Evolutionary conservation across 2,329 filamentous ascomycete species (phyloP), one percentile per base, ranked within the genome.

Genomic region (Teratosphaeria nubilosa): DNA sequence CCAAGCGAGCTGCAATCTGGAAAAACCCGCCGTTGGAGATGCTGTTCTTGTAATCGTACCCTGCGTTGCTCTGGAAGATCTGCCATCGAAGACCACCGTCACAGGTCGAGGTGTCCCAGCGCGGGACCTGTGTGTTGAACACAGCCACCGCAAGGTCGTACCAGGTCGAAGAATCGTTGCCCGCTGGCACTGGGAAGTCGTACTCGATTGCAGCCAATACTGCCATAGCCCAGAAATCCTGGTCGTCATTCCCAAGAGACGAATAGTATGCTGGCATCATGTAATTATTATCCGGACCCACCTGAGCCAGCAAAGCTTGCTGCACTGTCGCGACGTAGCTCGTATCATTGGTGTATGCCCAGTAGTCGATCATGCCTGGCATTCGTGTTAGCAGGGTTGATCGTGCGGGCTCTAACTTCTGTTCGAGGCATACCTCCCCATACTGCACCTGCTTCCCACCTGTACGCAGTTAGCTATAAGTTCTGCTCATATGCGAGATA

Each of bases 141-240:
- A 90, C 86, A 11, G 86, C 87, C 71, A 91, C 87, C 0, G 82
- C 86, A 56, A 94, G 79, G 6, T 85, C 84, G n/a, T 94, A 79
- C 88, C 88, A 95, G 56, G 85, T 70, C 58, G 80, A 81, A 0
- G 76, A 63, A 0, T 82, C 79, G 41, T 68, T 63, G 2, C 62
- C 66, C 25, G 53, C 6, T 4, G 87, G 86, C 65, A 90, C 81
- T 1, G 86, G 86, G 66, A 87, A 92, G 62, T 84, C 85, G 66
- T 86, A 82, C 73, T 95, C 90, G 41, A 87, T 86, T 2, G 90
- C 90, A 10, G 82, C 81, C 78, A 95, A 87, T 60, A 86, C 87
- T 1, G 89, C 83, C 77, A 94, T 81, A n/a, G 82, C 88, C 90
- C 90, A 95, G 74, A 94, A 92, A 5, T 87, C 86, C 77, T 86